phyloP scores from a whole-genome alignment of 495 filamentous ascomycete genomes.

The Penicillium soppii region DNA sequence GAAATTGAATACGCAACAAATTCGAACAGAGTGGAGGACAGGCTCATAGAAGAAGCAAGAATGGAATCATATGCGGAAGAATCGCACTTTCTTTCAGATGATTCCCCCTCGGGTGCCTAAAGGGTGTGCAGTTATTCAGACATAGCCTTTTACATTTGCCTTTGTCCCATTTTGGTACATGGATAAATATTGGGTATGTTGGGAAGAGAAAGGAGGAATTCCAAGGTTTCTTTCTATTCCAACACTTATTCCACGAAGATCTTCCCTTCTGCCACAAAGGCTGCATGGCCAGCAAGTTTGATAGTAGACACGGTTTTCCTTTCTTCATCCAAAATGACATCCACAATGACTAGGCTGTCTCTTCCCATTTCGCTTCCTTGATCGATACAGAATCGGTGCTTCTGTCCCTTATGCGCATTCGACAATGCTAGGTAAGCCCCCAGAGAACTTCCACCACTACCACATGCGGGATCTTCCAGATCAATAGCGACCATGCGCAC shows the following conservation, averaged over 20 bases:
- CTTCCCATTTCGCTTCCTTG: slow-evolving; percentile 76
- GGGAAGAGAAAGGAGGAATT: too few species aligned
- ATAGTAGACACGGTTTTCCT: slow-evolving; percentile 41
- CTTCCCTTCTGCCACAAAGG: slow-evolving; percentile 51
- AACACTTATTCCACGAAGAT: slow-evolving; percentile 15
- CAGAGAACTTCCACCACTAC: slow-evolving; percentile 59
- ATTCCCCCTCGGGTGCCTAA: too few species aligned
- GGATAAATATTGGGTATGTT: too few species aligned
- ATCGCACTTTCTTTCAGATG: too few species aligned
- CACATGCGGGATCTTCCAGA: slow-evolving; percentile 69
- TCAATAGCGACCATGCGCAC: slow-evolving; percentile 56
- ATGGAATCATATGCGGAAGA: too few species aligned
- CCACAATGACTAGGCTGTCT: background rate
- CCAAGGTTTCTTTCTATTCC: too few species aligned
- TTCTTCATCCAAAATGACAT: slow-evolving; percentile 10
- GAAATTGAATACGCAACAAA: too few species aligned
- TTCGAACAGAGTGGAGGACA: too few species aligned
- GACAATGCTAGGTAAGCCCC: slow-evolving; percentile 53
- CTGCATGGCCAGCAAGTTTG: slow-evolving; percentile 50
- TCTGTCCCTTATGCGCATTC: slow-evolving; percentile 23
- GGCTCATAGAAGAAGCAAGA: too few species aligned
- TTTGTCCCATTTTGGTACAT: too few species aligned
- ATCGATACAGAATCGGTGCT: slow-evolving; percentile 48
- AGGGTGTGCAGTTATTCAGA: too few species aligned
- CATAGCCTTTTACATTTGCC: too few species aligned